Evolutionary conservation across 768 basidiomycete species (phyloP).

Genomic region (Psilocybe azurescens): DNA sequence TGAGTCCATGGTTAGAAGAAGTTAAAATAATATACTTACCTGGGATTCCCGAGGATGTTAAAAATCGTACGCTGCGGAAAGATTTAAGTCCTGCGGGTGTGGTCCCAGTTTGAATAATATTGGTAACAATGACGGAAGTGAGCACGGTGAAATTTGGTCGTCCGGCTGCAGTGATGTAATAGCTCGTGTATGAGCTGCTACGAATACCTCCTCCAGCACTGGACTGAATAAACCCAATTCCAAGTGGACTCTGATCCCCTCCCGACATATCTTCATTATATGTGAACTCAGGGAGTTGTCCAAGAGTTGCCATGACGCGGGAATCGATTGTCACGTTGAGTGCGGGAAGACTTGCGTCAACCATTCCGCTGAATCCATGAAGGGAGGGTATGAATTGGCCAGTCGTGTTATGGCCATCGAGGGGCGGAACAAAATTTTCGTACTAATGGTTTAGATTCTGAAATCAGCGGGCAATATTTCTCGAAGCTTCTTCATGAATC

Average conservation of each 20-base stretch:
- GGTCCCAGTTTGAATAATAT: constrained; percentile 28
- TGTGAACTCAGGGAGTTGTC: constrained; percentile 37
- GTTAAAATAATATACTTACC: neutral
- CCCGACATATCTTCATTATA: constrained; percentile 40
- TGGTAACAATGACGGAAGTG: constrained; percentile 34
- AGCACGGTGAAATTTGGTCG: constrained; percentile 43
- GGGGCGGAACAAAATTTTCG: constrained; percentile 41
- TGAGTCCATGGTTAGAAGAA: neutral
- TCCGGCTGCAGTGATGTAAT: constrained; percentile 30
- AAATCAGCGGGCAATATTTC: neutral
- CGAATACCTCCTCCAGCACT: constrained; percentile 36
- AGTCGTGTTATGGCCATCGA: constrained; percentile 42
- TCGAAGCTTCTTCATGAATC: neutral
- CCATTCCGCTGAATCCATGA: constrained; percentile 40
- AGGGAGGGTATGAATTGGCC: constrained; percentile 41
- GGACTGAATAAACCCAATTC: constrained; percentile 41
- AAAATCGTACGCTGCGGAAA: constrained; percentile 26
- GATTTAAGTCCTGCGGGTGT: constrained; percentile 14
- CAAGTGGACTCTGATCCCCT: constrained; percentile 32
- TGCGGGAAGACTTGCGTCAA: constrained; percentile 36
- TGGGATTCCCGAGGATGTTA: constrained; percentile 6
- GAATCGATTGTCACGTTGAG: constrained; percentile 35
- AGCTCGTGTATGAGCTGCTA: constrained; percentile 42
- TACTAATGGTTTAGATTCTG: constrained; percentile 27
- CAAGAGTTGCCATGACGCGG: constrained; percentile 40